phyloP scores from a whole-genome alignment of 306 rosid species.

The Ormosia semicastrata region DNA sequence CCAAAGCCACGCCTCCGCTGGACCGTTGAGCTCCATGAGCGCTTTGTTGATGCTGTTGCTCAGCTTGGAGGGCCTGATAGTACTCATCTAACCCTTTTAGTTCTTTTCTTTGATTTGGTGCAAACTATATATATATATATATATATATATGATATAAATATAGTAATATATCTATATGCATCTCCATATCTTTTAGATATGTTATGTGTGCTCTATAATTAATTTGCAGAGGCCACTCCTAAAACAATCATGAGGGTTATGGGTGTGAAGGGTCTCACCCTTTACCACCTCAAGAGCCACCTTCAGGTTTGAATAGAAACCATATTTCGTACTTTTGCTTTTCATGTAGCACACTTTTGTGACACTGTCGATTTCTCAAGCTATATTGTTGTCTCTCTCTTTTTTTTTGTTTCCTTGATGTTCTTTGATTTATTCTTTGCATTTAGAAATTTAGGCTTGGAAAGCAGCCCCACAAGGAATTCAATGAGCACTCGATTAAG shows the following conservation, averaged over 20 bases:
- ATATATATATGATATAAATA: no score
- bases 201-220: no score
- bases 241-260: slow-evolving; percentile 99
- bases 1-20: slow-evolving; percentile 98
- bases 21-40: slow-evolving; percentile 98
- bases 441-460: slow-evolving; percentile 93
- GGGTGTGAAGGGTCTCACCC: slow-evolving; percentile 99
- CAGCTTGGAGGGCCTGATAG: slow-evolving; percentile 99
- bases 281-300: slow-evolving; percentile 99
- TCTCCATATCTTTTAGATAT: neutral
- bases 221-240: slow-evolving; percentile 86
- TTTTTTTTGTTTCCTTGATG: slow-evolving; percentile 22
- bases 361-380: neutral
- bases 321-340: slow-evolving; percentile 28
- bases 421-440: slow-evolving; percentile 23
- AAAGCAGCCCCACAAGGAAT: slow-evolving; percentile 99
- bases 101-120: neutral
- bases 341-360: slow-evolving; percentile 10
- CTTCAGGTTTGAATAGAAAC: slow-evolving; percentile 75
- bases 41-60: slow-evolving; percentile 97
- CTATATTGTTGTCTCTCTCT: slow-evolving; percentile 12
- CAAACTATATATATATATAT: no score
- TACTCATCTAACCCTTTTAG: slow-evolving; percentile 23
- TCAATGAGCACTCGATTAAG: slow-evolving; percentile 92
- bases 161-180: neutral